Evolutionary conservation across 192 early-diverging fungal species (phyloP).

Genomic region (Lobosporangium transversale): DNA sequence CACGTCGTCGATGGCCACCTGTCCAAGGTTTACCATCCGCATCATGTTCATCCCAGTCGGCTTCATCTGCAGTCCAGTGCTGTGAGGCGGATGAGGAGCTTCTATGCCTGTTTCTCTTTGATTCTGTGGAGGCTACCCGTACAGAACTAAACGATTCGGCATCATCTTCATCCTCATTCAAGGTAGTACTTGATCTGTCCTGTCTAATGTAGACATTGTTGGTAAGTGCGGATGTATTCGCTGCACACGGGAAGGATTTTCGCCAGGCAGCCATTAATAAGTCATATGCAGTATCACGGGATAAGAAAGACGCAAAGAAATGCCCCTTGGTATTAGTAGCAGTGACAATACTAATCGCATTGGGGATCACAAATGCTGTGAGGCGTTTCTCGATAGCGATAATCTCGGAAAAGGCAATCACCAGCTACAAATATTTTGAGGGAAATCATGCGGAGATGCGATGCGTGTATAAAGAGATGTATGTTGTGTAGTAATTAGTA

Average conservation of each 20-base stretch:
- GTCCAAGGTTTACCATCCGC: constrained; percentile 20
- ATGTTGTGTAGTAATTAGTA: too few relatives aligned
- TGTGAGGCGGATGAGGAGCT: constrained; percentile 28
- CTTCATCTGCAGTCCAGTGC: constrained; percentile 47
- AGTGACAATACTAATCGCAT: constrained; percentile 81
- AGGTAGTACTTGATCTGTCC: constrained; percentile 27
- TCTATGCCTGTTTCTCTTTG: constrained; percentile 25
- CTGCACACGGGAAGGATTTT: constrained; percentile 43
- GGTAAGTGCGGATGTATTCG: constrained; percentile 19
- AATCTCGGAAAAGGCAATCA: constrained; percentile 83
- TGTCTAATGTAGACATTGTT: constrained; percentile 26
- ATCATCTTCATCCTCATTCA: constrained; percentile 35
- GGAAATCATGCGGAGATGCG: too few relatives aligned
- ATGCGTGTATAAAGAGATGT: constrained; percentile 1
- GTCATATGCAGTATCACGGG: constrained; percentile 81
- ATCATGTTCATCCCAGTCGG: constrained; percentile 26
- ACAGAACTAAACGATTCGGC: constrained; percentile 39
- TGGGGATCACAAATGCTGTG: constrained; percentile 88
- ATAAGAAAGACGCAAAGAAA: constrained; percentile 89
- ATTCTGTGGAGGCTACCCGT: constrained; percentile 17
- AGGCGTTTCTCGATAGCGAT: constrained; percentile 86
- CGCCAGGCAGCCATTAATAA: constrained; percentile 76
- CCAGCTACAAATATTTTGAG: constrained; percentile 58
- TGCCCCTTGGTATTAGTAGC: constrained; percentile 66
- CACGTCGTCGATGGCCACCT: not conserved